A percentile compares a stretch with the other conserved stretches of the same genome.
These are phyloP conservation scores for Aureobasidium sp. DNA, from an alignment of 2,329 filamentous ascomycete genomes.

Conservation along the genomic window DNA sequence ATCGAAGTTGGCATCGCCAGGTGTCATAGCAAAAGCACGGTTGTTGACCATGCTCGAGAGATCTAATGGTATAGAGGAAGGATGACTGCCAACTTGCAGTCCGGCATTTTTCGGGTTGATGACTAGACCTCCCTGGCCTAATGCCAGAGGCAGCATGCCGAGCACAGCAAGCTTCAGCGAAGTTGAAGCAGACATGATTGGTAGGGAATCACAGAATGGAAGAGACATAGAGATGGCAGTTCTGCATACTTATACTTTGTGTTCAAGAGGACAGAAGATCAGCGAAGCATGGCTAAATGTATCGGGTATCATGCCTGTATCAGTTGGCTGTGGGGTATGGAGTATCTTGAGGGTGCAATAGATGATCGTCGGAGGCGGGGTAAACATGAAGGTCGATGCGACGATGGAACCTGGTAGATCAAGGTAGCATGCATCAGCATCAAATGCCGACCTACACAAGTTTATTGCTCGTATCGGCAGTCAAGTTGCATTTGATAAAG, in stretches of 20 bases:
- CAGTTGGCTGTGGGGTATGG: not conserved
- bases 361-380: not conserved
- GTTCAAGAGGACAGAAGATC: not conserved
- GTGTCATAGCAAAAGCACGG: constrained; percentile 30
- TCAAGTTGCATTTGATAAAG: not conserved
- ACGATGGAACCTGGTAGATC: not conserved
- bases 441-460: not conserved
- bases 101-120: constrained; percentile 26
- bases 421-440: not conserved
- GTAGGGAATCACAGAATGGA: too few species aligned
- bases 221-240: not conserved
- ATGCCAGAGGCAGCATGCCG: constrained; percentile 16
- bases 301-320: not conserved
- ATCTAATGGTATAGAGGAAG: constrained; percentile 22
- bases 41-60: constrained; percentile 28
- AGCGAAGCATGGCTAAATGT: constrained; percentile 6
- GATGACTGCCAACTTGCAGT: constrained; percentile 16
- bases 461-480: not conserved
- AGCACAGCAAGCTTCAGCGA: constrained; percentile 7
- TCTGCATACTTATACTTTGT: not conserved
- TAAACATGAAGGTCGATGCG: not conserved
- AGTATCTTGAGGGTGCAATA: not conserved
- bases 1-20: constrained; percentile 32
- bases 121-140: constrained; percentile 22
- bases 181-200: not conserved